These are phyloP conservation scores for Cyberlindnera veronae DNA, from an alignment of 805 yeast species.

Conservation along the genomic window DNA sequence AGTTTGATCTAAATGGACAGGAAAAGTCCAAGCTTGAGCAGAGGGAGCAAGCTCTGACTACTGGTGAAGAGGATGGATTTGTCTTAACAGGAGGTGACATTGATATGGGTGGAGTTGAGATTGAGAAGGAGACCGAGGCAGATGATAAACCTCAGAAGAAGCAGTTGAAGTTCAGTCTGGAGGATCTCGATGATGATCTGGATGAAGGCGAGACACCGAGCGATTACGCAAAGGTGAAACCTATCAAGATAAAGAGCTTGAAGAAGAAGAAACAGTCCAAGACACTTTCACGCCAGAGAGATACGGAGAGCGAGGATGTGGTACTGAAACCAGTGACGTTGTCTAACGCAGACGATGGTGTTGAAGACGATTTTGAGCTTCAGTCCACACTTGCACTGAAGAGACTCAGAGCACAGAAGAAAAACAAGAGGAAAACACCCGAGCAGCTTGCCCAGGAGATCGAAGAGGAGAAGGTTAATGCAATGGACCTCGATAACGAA, in stretches of 20 bases:
- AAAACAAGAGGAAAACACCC: conserved; percentile 18
- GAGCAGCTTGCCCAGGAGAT: conserved; percentile 24
- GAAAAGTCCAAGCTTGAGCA: conserved; percentile 15
- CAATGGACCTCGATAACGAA: conserved; percentile 20
- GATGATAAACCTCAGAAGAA: conserved; percentile 1
- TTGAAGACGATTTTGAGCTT: conserved; percentile 25
- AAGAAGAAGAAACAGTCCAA: conserved; percentile 23
- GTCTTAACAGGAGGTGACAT: conserved; percentile 12
- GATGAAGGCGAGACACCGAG: conserved; percentile 4
- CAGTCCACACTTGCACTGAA: conserved; percentile 26
- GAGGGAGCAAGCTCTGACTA: conserved; percentile 15
- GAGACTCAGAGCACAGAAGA: conserved; percentile 18
- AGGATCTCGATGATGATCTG: conserved; percentile 15
- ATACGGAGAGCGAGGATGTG: conserved; percentile 22
- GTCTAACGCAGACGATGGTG: conserved; percentile 20
- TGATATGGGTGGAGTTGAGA: not conserved
- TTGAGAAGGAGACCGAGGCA: not conserved
- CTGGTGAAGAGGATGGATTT: conserved; percentile 14
- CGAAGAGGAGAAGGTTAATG: conserved; percentile 14
- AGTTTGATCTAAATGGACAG: conserved; percentile 15
- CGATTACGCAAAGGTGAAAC: conserved; percentile 27
- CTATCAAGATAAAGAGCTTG: conserved; percentile 31
- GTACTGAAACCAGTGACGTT: conserved; percentile 28
- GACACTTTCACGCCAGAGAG: conserved; percentile 11
- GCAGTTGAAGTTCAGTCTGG: conserved; percentile 13